A percentile compares a stretch with the other conserved stretches of the same genome.
Evolutionary conservation across 495 filamentous ascomycete species (phyloP).

Genomic region (Usnea hakonensis): DNA sequence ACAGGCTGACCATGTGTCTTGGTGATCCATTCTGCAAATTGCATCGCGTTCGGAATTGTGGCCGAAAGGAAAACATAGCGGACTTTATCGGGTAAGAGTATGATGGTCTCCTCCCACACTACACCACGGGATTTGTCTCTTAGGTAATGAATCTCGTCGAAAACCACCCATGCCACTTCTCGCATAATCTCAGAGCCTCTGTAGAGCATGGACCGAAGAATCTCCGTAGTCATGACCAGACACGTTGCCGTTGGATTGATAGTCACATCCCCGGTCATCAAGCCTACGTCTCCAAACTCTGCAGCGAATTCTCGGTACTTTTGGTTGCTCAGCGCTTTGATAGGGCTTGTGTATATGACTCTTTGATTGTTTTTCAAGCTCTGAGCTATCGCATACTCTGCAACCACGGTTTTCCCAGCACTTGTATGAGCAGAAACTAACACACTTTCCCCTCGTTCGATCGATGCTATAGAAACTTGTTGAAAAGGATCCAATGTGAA

Average conservation of each 20-base stretch:
- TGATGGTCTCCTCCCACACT: constrained; percentile 99
- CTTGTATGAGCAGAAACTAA: constrained; percentile 95
- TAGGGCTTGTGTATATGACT: constrained; percentile 98
- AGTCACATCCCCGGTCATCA: constrained; percentile 98
- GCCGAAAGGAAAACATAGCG: constrained; percentile 97
- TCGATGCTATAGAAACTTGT: constrained; percentile 82
- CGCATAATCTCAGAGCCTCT: constrained; percentile 98
- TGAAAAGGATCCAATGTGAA: constrained; percentile 98
- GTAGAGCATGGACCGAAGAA: constrained; percentile 97
- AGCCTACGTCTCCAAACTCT: constrained; percentile 91
- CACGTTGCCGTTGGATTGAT: constrained; percentile 98
- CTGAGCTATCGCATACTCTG: constrained; percentile 97
- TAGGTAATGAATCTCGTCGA: constrained; percentile 99
- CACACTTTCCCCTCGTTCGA: constrained; percentile 90
- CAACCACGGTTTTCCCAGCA: constrained; percentile 96
- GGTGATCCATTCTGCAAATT: constrained; percentile 97
- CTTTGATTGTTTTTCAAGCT: constrained; percentile 94
- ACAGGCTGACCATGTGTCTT: constrained; percentile 96
- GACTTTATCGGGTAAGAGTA: constrained; percentile 93
- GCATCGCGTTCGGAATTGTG: constrained; percentile 99
- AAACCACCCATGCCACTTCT: constrained; percentile 94
- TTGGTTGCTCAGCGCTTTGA: constrained; percentile 97
- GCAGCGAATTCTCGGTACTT: constrained; percentile 94
- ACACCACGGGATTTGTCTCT: constrained; percentile 90
- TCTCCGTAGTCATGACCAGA: constrained; percentile 98